Conservation (phyloP, 495 filamentous ascomycete species). For the Clohesyomyces aquaticus region DNA sequence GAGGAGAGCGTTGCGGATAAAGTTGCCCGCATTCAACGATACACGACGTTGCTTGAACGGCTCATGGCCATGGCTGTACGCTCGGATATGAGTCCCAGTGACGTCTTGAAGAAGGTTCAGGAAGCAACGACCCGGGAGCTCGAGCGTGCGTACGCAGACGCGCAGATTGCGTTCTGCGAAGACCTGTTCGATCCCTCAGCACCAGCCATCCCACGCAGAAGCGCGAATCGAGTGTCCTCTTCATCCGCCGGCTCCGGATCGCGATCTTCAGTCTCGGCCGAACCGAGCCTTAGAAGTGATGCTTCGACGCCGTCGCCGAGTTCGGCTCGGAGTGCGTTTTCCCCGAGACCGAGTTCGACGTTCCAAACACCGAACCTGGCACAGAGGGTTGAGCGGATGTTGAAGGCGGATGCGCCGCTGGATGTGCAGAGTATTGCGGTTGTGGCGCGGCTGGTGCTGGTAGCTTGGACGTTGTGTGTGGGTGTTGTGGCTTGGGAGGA, state of each 20-base stretch:
- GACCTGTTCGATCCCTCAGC: neutral
- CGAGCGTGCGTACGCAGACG: conserved; percentile 18
- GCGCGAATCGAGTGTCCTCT: neutral
- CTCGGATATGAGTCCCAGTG: conserved; percentile 12
- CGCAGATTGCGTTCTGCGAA: neutral
- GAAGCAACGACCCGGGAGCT: conserved; percentile 21
- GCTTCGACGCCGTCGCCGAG: too few relatives aligned
- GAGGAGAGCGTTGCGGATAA: conserved; percentile 22
- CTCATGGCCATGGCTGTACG: conserved; percentile 16
- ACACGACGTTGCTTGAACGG: conserved; percentile 28
- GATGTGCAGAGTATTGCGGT: conserved; percentile 16
- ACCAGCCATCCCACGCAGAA: neutral
- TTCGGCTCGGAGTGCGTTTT: conserved; percentile 1
- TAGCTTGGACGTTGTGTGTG: conserved; percentile 31
- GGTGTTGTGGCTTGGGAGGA: conserved; percentile 22
- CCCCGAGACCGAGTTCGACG: neutral
- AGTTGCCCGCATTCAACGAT: conserved; percentile 17
- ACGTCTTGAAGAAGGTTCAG: conserved; percentile 12
- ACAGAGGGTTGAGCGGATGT: conserved; percentile 1
- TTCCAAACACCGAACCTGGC: conserved; percentile 20
- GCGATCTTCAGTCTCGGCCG: conserved; percentile 1
- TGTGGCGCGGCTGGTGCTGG: conserved; percentile 26
- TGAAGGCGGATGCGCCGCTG: conserved; percentile 22
- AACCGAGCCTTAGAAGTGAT: too few relatives aligned
- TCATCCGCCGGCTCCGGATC: neutral